These are phyloP conservation scores for Lichtheimia ornata DNA, from an alignment of 371 early-diverging fungal genomes.

Conservation along the genomic window DNA sequence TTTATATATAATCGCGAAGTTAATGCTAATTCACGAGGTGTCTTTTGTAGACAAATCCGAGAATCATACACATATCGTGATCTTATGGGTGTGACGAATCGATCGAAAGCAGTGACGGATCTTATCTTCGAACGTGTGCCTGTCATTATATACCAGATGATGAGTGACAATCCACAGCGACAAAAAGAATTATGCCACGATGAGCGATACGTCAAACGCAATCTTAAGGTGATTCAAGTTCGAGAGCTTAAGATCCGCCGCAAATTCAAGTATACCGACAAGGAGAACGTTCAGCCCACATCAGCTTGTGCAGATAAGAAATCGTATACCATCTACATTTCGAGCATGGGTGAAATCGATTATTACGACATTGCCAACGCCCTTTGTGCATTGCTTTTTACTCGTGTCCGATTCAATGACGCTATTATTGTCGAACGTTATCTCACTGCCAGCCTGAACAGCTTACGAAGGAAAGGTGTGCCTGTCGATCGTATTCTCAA, in stretches of 20 bases:
- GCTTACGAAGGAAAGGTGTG: slow-evolving; percentile 75
- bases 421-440: slow-evolving; percentile 66
- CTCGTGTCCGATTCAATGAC: slow-evolving; percentile 66
- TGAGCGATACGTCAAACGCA: slow-evolving; percentile 52
- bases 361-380: slow-evolving; percentile 81
- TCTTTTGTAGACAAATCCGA: slow-evolving; percentile 36
- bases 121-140: slow-evolving; percentile 80
- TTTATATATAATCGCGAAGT: neutral
- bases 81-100: slow-evolving; percentile 44
- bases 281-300: slow-evolving; percentile 60
- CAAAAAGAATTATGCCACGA: slow-evolving; percentile 51
- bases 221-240: slow-evolving; percentile 57
- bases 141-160: slow-evolving; percentile 56
- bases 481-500: slow-evolving; percentile 89
- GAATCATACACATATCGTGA: slow-evolving; percentile 56
- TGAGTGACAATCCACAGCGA: slow-evolving; percentile 68
- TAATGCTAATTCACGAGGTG: neutral
- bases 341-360: slow-evolving; percentile 64
- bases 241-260: slow-evolving; percentile 62
- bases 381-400: slow-evolving; percentile 61
- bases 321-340: slow-evolving; percentile 64
- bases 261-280: slow-evolving; percentile 60
- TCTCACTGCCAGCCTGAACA: slow-evolving; percentile 62
- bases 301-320: slow-evolving; percentile 66
- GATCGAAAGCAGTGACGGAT: slow-evolving; percentile 60